Percentiles rank a stretch among this genome's conserved stretches.
Evolutionary conservation across 1,139 yeast species (phyloP).

Genomic region (Suhomyces anneliseae): DNA sequence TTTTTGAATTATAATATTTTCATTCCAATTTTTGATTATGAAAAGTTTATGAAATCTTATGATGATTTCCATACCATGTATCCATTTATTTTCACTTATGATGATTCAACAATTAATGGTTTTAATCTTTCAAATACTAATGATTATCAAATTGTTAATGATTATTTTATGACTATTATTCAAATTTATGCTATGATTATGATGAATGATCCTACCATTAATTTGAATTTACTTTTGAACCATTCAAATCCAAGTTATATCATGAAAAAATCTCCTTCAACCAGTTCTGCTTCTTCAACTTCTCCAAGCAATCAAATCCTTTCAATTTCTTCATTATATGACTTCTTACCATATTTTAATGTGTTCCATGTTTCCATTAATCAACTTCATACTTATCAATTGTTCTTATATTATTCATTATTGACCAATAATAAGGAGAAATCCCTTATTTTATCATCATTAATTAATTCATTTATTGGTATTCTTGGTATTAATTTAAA

Average conservation of each 20-base stretch:
- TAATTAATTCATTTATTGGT: slow-evolving; percentile 49
- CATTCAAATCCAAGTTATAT: slow-evolving; percentile 40
- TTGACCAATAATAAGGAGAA: slow-evolving; percentile 50
- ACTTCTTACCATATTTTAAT: slow-evolving; percentile 48
- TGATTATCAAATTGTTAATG: slow-evolving; percentile 52
- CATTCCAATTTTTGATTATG: slow-evolving; percentile 63
- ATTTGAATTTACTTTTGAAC: slow-evolving; percentile 41
- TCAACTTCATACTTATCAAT: slow-evolving; percentile 44
- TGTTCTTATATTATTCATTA: slow-evolving; percentile 45
- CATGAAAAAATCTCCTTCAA: slow-evolving; percentile 13
- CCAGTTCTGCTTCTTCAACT: slow-evolving; percentile 8
- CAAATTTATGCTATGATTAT: slow-evolving; percentile 49
- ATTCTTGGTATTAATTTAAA: slow-evolving; percentile 49
- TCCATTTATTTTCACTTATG: slow-evolving; percentile 51
- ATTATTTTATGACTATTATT: slow-evolving; percentile 49
- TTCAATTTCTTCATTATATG: slow-evolving; percentile 39
- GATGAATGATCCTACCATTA: slow-evolving; percentile 50
- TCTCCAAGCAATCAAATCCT: slow-evolving; percentile 3
- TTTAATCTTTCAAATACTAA: slow-evolving; percentile 48
- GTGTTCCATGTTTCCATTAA: slow-evolving; percentile 43
- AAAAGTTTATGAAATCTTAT: slow-evolving; percentile 55
- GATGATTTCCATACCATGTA: slow-evolving; percentile 59
- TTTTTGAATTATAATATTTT: slow-evolving; percentile 58
- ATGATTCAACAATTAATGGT: slow-evolving; percentile 51
- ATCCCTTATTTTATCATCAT: slow-evolving; percentile 42